Base-by-base conservation (phyloP, 192 early-diverging fungal genomes). In the Coemansia sp. region DNA sequence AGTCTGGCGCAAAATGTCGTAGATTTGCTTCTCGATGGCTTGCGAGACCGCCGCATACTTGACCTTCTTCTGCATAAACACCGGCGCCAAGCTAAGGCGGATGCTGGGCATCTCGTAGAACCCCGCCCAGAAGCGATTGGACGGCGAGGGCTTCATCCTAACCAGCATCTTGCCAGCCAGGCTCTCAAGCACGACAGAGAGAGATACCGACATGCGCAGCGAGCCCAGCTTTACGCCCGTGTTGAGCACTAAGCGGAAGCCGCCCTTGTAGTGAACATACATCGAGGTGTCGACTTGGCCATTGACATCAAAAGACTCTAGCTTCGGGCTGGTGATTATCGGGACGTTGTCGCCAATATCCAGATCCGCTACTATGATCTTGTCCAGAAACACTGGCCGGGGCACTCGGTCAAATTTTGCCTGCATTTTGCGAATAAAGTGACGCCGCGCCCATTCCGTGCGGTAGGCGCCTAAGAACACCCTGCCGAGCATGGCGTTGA, bases 41-140 rank as follows among this genome's bases (percentile, higher is more conserved):
- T 91, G 89, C 50, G 90, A 89, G n/a, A 96, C 87, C 62, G 89
- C 74, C 6, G 85, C 84, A 13, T 93, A 86, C 63, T 85, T 88
- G 47, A 96, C 86, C 61, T 93, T 86, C 72, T 91, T 91, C 64
- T 94, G 91, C 43, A 89, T 91, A 20, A 96, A 89, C 52, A 93
- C 85, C 3, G 93, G 91, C 57, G 90, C 86, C 28, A 94, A 86
- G 53, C 76, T 82, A 64, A 91, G 84, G 53, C 90, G 84, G 39
- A 96, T 79, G 3, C 84, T 83, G 0, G 93, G 93, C 70, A 87
- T 85, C 38, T 89, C 86, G 60, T 90, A 91, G 61, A 95, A 92
- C 2, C 91, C 94, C 62, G 93, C 72, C 94, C 94, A 96, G 14
- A 91, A 76, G 6, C 94, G 85, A 63, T 94, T 94, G 25, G 90